phyloP scores from a whole-genome alignment of 2,329 filamentous ascomycete species.

The Calonectria naviculata region DNA sequence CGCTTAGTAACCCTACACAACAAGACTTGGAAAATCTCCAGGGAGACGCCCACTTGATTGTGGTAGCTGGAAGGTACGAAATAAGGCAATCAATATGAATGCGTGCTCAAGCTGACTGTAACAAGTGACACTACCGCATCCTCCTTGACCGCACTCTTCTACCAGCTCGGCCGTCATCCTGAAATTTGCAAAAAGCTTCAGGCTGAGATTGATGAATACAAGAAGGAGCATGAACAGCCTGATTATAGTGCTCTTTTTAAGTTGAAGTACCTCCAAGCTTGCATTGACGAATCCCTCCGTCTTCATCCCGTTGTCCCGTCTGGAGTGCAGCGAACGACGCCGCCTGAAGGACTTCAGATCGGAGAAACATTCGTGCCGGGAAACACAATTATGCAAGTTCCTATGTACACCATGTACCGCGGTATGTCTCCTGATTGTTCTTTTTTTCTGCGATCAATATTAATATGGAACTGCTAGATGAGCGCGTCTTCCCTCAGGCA shows the following conservation, averaged over 20 bases:
- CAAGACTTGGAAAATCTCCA: slow-evolving; percentile 13
- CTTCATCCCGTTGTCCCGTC: slow-evolving; percentile 48
- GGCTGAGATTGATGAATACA: slow-evolving; percentile 2
- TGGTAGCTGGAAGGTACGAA: slow-evolving; percentile 13
- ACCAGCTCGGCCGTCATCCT: slow-evolving; percentile 43
- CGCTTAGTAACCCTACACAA: neutral
- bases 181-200: slow-evolving; percentile 11
- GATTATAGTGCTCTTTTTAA: neutral
- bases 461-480: slow-evolving; percentile 23
- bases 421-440: neutral
- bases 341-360: slow-evolving; percentile 49
- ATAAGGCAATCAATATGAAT: neutral
- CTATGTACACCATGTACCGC: slow-evolving; percentile 24
- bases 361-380: slow-evolving; percentile 49
- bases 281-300: slow-evolving; percentile 51
- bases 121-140: slow-evolving; percentile 48
- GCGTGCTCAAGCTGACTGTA: neutral
- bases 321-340: slow-evolving; percentile 47
- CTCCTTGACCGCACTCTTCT: slow-evolving; percentile 45
- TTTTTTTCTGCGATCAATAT: too few species aligned
- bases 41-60: slow-evolving; percentile 7
- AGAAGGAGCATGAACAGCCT: slow-evolving; percentile 2
- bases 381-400: slow-evolving; percentile 44
- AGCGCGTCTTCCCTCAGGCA: slow-evolving; percentile 10
- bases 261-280: slow-evolving; percentile 42